Base-by-base conservation (phyloP, 768 basidiomycete genomes). In the Phanerodontia chrysosporium region DNA sequence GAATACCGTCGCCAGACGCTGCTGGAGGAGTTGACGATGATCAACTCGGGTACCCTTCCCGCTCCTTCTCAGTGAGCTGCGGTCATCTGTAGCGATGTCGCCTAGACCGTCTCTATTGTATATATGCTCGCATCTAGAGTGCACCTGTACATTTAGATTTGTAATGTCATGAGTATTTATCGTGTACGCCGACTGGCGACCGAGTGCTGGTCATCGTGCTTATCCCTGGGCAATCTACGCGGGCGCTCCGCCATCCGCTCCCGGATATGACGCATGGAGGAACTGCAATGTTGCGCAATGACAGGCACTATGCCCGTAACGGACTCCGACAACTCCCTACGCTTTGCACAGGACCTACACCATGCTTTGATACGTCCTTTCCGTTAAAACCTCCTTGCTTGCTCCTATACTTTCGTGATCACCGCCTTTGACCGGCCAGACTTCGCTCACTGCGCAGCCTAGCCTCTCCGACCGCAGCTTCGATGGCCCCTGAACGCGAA, bases 1-100 rank as follows among this genome's bases (percentile, higher is more conserved):
- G 85, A 84, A n/a, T 98, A 90, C 72, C 80, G 97, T n/a, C 87
- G 95, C 60, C 84, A 87, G 64, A 98, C 96, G 0, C 77, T 99
- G 35, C 65, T 92, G 56, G 92, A 91, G 57, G 97, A 98, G 71
- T 76, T 97, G 49, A 80, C 80, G 27, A 81, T 90, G 82, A 84
- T 92, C 60, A 71, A 74, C 9, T 70, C 72, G 12, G 75, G 70
- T 56, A 49, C 49, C 28, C 44, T 49, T 36, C 36, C 57, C 4
- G 5, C 48, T 28, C 49, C 39, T 18, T 42, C 39, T 7, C 8
- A 29, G 29, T 51, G 49, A 51, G 30, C 1, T 24, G 6, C 21
- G 5, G 25, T 5, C 7, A 48, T 48, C 24, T 24, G 46, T 48
- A 5, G 14, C 2, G 24, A 27, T 46, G 45, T 12, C 28, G 13